These are phyloP conservation scores for Sporothrix brunneoviolacea DNA, from an alignment of 2,329 filamentous ascomycete genomes.

Conservation along the genomic window DNA sequence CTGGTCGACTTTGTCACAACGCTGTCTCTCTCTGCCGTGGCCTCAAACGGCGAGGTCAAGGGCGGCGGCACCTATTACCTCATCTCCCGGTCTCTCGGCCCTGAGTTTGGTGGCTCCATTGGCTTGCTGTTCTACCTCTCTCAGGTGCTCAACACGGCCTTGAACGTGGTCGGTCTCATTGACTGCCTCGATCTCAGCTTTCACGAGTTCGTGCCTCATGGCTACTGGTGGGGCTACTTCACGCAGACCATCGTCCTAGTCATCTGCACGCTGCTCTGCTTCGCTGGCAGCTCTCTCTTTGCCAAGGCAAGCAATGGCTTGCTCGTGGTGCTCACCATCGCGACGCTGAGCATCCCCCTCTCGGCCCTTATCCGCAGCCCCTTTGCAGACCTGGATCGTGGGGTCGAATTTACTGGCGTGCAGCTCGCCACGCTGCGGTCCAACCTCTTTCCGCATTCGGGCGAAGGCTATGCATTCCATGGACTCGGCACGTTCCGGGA, in stretches of 20 bases:
- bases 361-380: constrained; percentile 64
- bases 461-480: constrained; percentile 49
- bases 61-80: constrained; percentile 85
- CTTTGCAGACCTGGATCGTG: constrained; percentile 55
- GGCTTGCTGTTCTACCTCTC: constrained; percentile 86
- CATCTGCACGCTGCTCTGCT: constrained; percentile 66
- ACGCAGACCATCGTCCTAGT: constrained; percentile 66
- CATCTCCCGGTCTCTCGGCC: constrained; percentile 77
- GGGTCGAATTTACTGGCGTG: constrained; percentile 73
- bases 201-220: constrained; percentile 58
- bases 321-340: constrained; percentile 61
- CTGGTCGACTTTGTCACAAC: constrained; percentile 76
- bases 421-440: constrained; percentile 60
- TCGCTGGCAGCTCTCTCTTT: constrained; percentile 75
- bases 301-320: constrained; percentile 73
- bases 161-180: constrained; percentile 81
- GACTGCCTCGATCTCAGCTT: constrained; percentile 76
- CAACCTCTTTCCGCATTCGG: constrained; percentile 68
- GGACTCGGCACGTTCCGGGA: constrained; percentile 68
- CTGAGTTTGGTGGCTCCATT: constrained; percentile 84
- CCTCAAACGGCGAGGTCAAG: constrained; percentile 81
- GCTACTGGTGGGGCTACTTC: constrained; percentile 71
- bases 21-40: constrained; percentile 80
- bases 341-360: constrained; percentile 74
- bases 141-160: constrained; percentile 77